Base-by-base conservation (phyloP, 371 early-diverging fungal genomes). In the Mucor velutinosus region DNA sequence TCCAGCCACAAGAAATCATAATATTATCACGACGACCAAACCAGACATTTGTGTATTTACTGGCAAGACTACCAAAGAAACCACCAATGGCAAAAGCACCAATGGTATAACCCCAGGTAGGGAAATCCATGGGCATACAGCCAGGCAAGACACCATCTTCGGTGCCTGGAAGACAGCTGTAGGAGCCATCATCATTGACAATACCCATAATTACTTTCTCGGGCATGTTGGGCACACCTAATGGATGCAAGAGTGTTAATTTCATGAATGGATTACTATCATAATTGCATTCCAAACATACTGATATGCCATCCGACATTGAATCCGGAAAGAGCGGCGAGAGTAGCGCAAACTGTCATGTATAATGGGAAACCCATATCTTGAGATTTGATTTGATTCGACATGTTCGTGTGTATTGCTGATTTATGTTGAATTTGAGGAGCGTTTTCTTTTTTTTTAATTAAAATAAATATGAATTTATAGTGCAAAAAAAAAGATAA, bases 211-310 rank as follows among this genome's bases (percentile, higher is more conserved):
- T 82, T 10, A 77, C 73, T 15, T 41, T 62, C 57, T 76, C 74
- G 33, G 83, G 83, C 83, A 82, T 80, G 39, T 82, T 82, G 4
- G 83, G 83, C 2, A 82, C 83, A 74, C 80, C 83, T 51, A 51
- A 3, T 25, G 3, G 23, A 80, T 58, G 45, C 58, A 21, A 21
- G 25, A 45, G 55, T 27, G 43, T 55, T 4, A 51, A 51, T 62
- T 37, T 64, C 25, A 43, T 51, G 27, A 32, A n/a, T 1, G 39
- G 1, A 4, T 37, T 23, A 51, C n/a, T 8, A 37, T 19, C 39
- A 55, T 47, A 21, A 27, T 29, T 45, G 21, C 58, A 25, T 64
- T 37, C 2, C 12, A 39, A 51, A 67, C 75, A 45, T 76, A 80
- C 81, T 74, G 62, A 80, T 80, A 65, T 76, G 76, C 81, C 81